Base-by-base conservation (phyloP, 495 filamentous ascomycete genomes). In the Penicillium flavigenum region DNA sequence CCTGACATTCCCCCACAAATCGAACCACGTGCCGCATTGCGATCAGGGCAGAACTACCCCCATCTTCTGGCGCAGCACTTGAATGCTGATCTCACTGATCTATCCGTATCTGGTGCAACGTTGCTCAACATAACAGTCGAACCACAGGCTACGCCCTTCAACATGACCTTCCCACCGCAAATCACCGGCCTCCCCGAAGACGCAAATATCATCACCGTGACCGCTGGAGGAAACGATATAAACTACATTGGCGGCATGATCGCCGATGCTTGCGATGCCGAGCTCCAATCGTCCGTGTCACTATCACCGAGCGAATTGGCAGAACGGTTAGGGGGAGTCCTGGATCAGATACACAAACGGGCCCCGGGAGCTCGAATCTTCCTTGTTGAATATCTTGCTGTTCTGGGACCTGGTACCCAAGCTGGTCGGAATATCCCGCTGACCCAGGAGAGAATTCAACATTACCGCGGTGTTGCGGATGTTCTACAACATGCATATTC, bases 151-250 rank as follows among this genome's bases (percentile, higher is more conserved):
- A 26, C 60, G 8, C 29, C 53, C 2, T 58, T 60, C 11, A 55
- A 51, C 22, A 64, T 63, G 14, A 49, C 59, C 2, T 76, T 75
- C 58, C 64, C 71, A 16, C 70, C 75, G 7, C 77, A 79, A 60
- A 57, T 79, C 32, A 39, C 66, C 12, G 61, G 59, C 8, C 45
- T 79, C 7, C 73, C 70, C 26, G 42, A 52, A 12, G 67, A 77
- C 56, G 63, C 63, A 6, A 69, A 79, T 57, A 64, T 78, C 24
- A 66, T 79, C 5, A 67, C 74, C 8, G 46, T 79, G 20, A 75
- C 74, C 10, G 70, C 62, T 48, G 77, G 77, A 39, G 76, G 77
- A 17, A 79, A 79, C 59, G 76, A 79, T 58, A 65, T 79, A 39
- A 69, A 67, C 2, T 79, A 79, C 57, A 74, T 77, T 50, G 70